A percentile compares a stretch with the other conserved stretches of the same genome.
phyloP scores from a whole-genome alignment of 2,329 filamentous ascomycete species.

The Phyllosticta paracitricarpa region DNA sequence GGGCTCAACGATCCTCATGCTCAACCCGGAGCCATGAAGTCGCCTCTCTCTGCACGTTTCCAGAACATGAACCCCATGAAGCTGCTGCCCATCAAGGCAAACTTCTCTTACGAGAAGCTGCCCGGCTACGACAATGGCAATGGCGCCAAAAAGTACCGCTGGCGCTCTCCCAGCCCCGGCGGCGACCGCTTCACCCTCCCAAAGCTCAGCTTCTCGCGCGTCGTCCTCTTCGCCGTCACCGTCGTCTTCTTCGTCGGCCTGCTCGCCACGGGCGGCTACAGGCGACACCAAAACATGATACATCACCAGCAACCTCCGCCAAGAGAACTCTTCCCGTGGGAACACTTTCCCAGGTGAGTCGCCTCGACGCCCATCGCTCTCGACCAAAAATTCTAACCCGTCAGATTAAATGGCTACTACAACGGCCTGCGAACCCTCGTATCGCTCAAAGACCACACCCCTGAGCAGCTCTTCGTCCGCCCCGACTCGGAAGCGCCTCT shows the following conservation, averaged over 20 bases:
- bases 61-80: constrained; percentile 36
- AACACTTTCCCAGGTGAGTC: constrained; percentile 33
- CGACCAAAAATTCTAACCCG: not conserved
- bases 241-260: constrained; percentile 31
- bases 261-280: constrained; percentile 33
- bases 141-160: constrained; percentile 27
- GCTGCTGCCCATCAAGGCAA: constrained; percentile 30
- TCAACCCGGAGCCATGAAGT: constrained; percentile 11
- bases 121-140: constrained; percentile 31
- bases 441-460: constrained; percentile 30
- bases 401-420: constrained; percentile 38
- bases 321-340: constrained; percentile 33
- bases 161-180: constrained; percentile 28
- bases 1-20: constrained; percentile 15
- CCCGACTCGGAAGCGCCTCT: constrained; percentile 26
- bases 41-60: constrained; percentile 16
- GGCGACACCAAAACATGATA: constrained; percentile 21
- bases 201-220: constrained; percentile 30
- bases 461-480: constrained; percentile 36
- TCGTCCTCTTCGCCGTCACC: constrained; percentile 31
- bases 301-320: constrained; percentile 12
- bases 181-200: constrained; percentile 14
- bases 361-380: not conserved
- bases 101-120: constrained; percentile 38
- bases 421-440: constrained; percentile 39